Evolutionary conservation across 805 yeast genomes (phyloP).

Genomic region (Candida namnaoensis): DNA sequence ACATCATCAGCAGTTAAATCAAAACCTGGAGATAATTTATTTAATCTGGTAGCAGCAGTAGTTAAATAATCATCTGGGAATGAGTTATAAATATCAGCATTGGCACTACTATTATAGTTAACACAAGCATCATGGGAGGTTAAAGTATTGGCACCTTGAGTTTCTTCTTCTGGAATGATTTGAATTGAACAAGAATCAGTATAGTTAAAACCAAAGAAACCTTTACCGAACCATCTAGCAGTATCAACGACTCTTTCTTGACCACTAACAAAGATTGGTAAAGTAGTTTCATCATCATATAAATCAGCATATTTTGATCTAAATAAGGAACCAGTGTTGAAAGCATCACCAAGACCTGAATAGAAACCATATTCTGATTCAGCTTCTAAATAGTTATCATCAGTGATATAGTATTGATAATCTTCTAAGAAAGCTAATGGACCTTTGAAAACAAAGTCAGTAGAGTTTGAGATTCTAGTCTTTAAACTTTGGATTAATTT

Average conservation of each 20-base stretch:
- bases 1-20: conserved; percentile 47
- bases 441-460: conserved; percentile 30
- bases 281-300: conserved; percentile 23
- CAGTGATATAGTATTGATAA: conserved; percentile 40
- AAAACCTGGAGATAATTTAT: conserved; percentile 43
- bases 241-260: conserved; percentile 40
- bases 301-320: conserved; percentile 33
- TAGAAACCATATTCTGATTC: conserved; percentile 28
- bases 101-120: conserved; percentile 20
- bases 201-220: conserved; percentile 35
- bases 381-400: conserved; percentile 31
- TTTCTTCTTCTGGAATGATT: conserved; percentile 30
- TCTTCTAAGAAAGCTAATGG: conserved; percentile 45
- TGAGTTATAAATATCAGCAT: conserved; percentile 8
- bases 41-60: conserved; percentile 50
- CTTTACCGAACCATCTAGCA: conserved; percentile 36
- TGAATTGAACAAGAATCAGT: conserved; percentile 23
- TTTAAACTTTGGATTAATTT: conserved; percentile 24
- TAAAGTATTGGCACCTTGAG: conserved; percentile 40
- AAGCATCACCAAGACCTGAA: conserved; percentile 38
- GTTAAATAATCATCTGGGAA: conserved; percentile 30
- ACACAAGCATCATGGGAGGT: conserved; percentile 38
- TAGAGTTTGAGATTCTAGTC: conserved; percentile 12
- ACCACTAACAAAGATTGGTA: conserved; percentile 40
- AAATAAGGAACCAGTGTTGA: conserved; percentile 35